Percentiles rank a stretch among this genome's conserved stretches.
These are phyloP conservation scores for Crithidia thermophila DNA, from an alignment of 208 protist genomes.

Conservation along the genomic window DNA sequence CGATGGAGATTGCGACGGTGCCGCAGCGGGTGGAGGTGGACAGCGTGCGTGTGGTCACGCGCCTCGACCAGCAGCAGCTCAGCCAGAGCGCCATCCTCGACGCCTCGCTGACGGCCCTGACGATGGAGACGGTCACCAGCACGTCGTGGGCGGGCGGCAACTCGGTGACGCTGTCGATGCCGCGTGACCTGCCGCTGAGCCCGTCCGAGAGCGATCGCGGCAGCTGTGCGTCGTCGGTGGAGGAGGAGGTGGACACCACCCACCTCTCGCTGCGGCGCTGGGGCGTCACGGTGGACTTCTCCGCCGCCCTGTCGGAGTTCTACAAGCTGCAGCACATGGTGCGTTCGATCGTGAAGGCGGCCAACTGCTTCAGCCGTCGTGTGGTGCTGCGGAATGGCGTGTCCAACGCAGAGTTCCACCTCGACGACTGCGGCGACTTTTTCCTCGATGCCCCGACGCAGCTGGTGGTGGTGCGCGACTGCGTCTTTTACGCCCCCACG, in stretches of 20 bases:
- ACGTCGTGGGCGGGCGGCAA: neutral
- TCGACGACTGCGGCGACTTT: conserved; percentile 43
- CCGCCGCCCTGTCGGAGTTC: conserved; percentile 16
- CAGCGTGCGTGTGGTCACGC: conserved; percentile 10
- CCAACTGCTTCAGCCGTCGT: conserved; percentile 14
- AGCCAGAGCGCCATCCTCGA: neutral
- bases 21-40: conserved; percentile 19
- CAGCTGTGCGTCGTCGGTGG: conserved; percentile 28
- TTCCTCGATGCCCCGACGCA: conserved; percentile 49
- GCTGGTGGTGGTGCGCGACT: conserved; percentile 52
- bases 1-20: conserved; percentile 17
- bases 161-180: neutral
- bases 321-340: conserved; percentile 28
- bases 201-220: conserved; percentile 28
- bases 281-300: conserved; percentile 24
- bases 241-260: conserved; percentile 22
- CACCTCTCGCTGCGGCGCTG: conserved; percentile 27
- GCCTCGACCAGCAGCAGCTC: conserved; percentile 8
- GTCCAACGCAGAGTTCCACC: conserved; percentile 26
- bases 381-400: conserved; percentile 15
- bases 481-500: conserved; percentile 35
- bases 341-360: neutral
- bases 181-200: conserved; percentile 19
- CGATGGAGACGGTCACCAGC: conserved; percentile 19
- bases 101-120: conserved; percentile 5